Base-by-base conservation (phyloP, 2,329 filamentous ascomycete genomes). In the Cladosporium sphaerospermum region DNA sequence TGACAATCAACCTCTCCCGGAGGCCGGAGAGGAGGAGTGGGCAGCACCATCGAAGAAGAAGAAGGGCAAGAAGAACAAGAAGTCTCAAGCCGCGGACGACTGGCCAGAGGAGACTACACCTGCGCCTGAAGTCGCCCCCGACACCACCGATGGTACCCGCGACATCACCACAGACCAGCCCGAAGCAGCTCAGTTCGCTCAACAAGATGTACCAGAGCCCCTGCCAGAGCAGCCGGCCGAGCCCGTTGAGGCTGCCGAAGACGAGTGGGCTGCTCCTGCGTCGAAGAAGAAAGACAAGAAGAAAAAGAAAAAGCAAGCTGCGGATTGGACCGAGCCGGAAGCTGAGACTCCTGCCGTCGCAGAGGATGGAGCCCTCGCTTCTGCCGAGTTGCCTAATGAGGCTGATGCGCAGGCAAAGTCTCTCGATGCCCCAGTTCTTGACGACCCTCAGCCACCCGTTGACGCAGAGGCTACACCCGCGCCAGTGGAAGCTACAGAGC, bases 61-160 rank as follows among this genome's bases (percentile, higher is more conserved):
- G 55, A 64, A 63, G 50, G 52, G 56, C 52, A 62, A 61, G 44
- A 63, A 61, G 47, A 52, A 56, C 6, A 64, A 63, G 52, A 62
- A 62, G 53, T 28, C 23, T 4, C 23, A 23, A 44, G 19, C n/a
- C n/a, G 19, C 6, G 5, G 19, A n/a, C 13, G 42, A n/a, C 23
- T 28, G 23, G 23, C 23, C 18, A 16, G 33, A 46, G 13, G 44
- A 46, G 10, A 16, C 9, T 13, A 3, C 16, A n/a, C 6, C 18
- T 3, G 32, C 16, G n/a, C 32, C 32, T 4, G 45, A 46, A 11
- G 13, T n/a, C 18, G 33, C 10, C 9, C 23, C 23, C 7, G 4
- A 28, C 23, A 28, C 1, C 7, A 28, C 3, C 42, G 42, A 44
- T 14, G 2, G 19, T 13, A n/a, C 6, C 19, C 16, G 42, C 31